Percentiles rank a stretch among this genome's conserved stretches.
Evolutionary conservation across 768 basidiomycete genomes (phyloP).

Genomic region (Pleurotus salmoneostramineus): DNA sequence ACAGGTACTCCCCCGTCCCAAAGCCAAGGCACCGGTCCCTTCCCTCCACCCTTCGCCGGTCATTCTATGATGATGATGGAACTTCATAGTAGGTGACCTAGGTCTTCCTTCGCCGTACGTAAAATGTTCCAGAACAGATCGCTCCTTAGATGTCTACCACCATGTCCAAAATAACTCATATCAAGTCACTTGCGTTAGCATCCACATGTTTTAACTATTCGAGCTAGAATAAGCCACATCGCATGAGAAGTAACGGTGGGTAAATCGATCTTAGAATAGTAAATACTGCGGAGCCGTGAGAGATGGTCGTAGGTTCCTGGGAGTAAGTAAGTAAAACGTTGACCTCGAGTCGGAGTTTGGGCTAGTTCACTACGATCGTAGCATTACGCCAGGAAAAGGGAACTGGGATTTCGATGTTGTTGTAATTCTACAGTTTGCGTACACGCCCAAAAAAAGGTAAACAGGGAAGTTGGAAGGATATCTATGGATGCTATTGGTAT

Average conservation of each 20-base stretch:
- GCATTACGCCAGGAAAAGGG: background rate
- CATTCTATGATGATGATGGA: background rate
- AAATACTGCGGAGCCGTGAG: background rate
- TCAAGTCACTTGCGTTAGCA: too few relatives aligned
- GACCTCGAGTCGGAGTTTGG: background rate
- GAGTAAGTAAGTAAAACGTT: background rate
- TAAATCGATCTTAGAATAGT: background rate
- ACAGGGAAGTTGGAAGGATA: too few relatives aligned
- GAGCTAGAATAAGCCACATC: too few relatives aligned
- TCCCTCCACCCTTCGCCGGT: background rate
- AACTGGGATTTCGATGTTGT: background rate
- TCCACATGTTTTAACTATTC: too few relatives aligned
- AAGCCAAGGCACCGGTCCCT: background rate
- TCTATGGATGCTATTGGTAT: too few relatives aligned
- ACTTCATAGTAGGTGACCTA: background rate
- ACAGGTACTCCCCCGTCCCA: background rate
- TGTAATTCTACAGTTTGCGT: too few relatives aligned
- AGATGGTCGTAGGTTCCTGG: background rate
- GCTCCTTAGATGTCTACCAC: too few relatives aligned
- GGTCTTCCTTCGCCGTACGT: too few relatives aligned
- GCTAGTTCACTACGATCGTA: background rate
- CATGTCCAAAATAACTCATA: too few relatives aligned
- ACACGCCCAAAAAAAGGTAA: too few relatives aligned
- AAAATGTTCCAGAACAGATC: too few relatives aligned
- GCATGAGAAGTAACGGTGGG: too few relatives aligned